These are phyloP conservation scores for Eurotiales sp. DNA, from an alignment of 2,329 filamentous ascomycete genomes.

Conservation along the genomic window DNA sequence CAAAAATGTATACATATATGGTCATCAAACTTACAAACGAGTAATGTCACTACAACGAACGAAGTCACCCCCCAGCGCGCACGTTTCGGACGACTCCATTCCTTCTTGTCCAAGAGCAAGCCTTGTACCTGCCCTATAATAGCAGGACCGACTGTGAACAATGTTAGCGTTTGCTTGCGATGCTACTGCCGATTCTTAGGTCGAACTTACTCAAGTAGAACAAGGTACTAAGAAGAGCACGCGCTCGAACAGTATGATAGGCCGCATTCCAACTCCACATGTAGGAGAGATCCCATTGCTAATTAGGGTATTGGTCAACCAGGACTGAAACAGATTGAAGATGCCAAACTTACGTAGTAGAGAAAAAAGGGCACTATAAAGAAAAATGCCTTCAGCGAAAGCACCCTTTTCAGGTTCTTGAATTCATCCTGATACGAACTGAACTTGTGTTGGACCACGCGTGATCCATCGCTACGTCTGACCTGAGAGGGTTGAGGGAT, in stretches of 20 bases:
- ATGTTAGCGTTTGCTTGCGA: neutral
- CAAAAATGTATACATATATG: too few species aligned
- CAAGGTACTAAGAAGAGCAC: slow-evolving; percentile 1
- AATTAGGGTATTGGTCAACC: too few species aligned
- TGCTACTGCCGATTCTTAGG: neutral
- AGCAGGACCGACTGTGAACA: neutral
- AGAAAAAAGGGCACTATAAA: neutral
- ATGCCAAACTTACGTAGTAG: neutral
- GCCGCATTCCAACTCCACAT: slow-evolving; percentile 5
- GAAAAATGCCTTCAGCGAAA: neutral
- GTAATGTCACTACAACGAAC: neutral
- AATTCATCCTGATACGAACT: neutral
- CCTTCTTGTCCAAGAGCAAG: slow-evolving; percentile 6
- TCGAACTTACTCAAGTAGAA: slow-evolving; percentile 2
- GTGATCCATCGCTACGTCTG: neutral
- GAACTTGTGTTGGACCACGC: neutral
- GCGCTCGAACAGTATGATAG: slow-evolving; percentile 3
- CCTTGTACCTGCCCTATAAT: slow-evolving; percentile 5
- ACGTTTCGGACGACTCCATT: neutral
- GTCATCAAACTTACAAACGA: neutral
- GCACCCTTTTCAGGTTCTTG: neutral
- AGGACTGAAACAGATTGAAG: too few species aligned
- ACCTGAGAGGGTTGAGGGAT: slow-evolving; percentile 1
- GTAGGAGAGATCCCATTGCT: slow-evolving; percentile 7
- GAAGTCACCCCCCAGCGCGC: neutral